phyloP scores from a whole-genome alignment of 768 basidiomycete species.

The Leucogyrophana mollusca region DNA sequence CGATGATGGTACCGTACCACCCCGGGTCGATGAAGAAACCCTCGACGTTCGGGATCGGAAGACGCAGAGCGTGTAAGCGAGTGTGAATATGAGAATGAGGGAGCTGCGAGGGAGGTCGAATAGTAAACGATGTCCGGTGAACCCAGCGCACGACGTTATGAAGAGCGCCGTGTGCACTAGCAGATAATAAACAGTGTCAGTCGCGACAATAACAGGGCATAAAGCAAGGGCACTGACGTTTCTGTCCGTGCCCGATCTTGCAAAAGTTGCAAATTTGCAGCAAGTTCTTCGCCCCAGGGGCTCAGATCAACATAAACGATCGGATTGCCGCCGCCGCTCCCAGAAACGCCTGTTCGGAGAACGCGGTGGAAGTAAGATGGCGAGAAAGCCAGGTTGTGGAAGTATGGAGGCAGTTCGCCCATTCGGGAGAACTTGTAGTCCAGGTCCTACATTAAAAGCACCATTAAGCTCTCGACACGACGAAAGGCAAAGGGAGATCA shows the following conservation, averaged over 20 bases:
- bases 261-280: constrained; percentile 67
- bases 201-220: constrained; percentile 7
- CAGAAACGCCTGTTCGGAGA: constrained; percentile 51
- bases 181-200: constrained; percentile 4
- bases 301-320: constrained; percentile 71
- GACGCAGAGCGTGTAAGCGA: constrained; percentile 24
- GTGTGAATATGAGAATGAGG: constrained; percentile 23
- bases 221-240: constrained; percentile 60
- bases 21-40: constrained; percentile 67
- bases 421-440: constrained; percentile 77
- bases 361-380: constrained; percentile 91
- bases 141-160: constrained; percentile 88
- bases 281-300: constrained; percentile 80
- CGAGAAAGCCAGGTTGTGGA: constrained; percentile 77
- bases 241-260: constrained; percentile 78
- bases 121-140: constrained; percentile 73
- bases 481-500: constrained; percentile 12
- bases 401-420: constrained; percentile 78
- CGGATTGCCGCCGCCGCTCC: constrained; percentile 48
- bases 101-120: constrained; percentile 48
- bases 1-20: constrained; percentile 81
- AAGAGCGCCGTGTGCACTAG: constrained; percentile 73
- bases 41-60: constrained; percentile 55
- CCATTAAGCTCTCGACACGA: constrained; percentile 6
- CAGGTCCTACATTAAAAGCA: constrained; percentile 57